A percentile compares a stretch with the other conserved stretches of the same genome.
Conservation (phyloP, 1,284 basidiomycete species). For the Bjerkandera adusta region DNA sequence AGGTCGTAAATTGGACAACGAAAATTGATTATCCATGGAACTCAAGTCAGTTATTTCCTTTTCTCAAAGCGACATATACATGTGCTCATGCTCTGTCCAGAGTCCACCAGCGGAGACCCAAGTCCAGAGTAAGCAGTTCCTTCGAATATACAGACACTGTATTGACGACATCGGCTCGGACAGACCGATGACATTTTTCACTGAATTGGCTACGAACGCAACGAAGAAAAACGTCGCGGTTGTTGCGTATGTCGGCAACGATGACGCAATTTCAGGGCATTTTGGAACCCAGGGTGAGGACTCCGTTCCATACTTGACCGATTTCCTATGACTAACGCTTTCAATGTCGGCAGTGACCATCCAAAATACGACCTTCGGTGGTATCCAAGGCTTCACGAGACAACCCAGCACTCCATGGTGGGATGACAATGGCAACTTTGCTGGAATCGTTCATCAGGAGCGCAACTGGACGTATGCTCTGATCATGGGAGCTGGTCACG, state of each 20-base stretch:
- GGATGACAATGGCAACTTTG: constrained; percentile 23
- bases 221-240: constrained; percentile 18
- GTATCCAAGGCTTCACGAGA: constrained; percentile 62
- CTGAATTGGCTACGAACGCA: constrained; percentile 23
- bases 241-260: constrained; percentile 27
- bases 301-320: no score
- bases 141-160: not conserved
- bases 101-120: no score
- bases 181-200: constrained; percentile 25
- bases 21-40: constrained; percentile 12
- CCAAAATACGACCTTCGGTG: constrained; percentile 44
- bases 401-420: constrained; percentile 55
- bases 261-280: constrained; percentile 21
- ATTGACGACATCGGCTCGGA: no score
- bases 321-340: no score
- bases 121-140: not conserved
- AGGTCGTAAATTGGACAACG: constrained; percentile 46
- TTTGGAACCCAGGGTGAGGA: constrained; percentile 25
- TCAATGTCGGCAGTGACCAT: constrained; percentile 19
- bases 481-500: constrained; percentile 25
- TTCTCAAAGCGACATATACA: no score
- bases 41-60: constrained; percentile 13
- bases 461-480: constrained; percentile 27
- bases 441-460: constrained; percentile 30
- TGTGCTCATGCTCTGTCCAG: no score